phyloP scores from a whole-genome alignment of 805 yeast species.

The Cyberlindnera bimundalis region DNA sequence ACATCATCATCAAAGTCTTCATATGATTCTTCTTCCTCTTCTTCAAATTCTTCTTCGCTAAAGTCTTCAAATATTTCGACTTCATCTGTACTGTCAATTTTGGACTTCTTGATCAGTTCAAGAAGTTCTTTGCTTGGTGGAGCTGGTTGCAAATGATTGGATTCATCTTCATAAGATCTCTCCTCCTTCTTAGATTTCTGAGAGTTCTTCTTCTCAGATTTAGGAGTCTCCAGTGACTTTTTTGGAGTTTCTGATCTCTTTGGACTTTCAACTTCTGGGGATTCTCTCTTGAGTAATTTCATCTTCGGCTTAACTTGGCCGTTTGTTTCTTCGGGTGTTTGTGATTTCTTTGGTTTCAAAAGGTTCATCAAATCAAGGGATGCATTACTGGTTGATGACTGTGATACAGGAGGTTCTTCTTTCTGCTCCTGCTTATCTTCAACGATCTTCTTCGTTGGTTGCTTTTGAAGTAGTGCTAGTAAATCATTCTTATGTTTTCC shows the following conservation, averaged over 20 bases:
- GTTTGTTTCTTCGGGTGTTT: slow-evolving; percentile 1
- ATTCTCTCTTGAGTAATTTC: slow-evolving; percentile 24
- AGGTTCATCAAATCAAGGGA: slow-evolving; percentile 4
- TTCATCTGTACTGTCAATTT: slow-evolving; percentile 11
- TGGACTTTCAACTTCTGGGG: slow-evolving; percentile 3
- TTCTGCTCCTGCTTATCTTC: slow-evolving; percentile 1
- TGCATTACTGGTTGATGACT: slow-evolving; percentile 1
- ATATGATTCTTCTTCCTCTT: slow-evolving; percentile 20
- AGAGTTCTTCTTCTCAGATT: not conserved
- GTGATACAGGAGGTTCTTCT: slow-evolving; percentile 6
- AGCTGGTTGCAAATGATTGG: slow-evolving; percentile 1
- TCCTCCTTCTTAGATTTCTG: not conserved
- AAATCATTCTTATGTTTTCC: slow-evolving; percentile 21
- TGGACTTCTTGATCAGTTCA: slow-evolving; percentile 21
- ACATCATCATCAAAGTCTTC: slow-evolving; percentile 21
- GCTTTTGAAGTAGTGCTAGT: slow-evolving; percentile 20
- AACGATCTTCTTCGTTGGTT: slow-evolving; percentile 12
- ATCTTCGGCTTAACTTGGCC: slow-evolving; percentile 18
- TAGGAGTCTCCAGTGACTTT: not conserved
- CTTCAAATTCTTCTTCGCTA: slow-evolving; percentile 21
- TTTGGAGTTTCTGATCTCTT: not conserved
- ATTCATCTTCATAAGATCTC: not conserved
- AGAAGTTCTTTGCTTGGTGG: slow-evolving; percentile 26
- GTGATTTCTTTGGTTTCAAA: slow-evolving; percentile 7
- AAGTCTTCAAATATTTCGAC: slow-evolving; percentile 26